Conservation (phyloP, 2,329 filamentous ascomycete genomes). For the Hawksworthiomyces lignivorus region DNA sequence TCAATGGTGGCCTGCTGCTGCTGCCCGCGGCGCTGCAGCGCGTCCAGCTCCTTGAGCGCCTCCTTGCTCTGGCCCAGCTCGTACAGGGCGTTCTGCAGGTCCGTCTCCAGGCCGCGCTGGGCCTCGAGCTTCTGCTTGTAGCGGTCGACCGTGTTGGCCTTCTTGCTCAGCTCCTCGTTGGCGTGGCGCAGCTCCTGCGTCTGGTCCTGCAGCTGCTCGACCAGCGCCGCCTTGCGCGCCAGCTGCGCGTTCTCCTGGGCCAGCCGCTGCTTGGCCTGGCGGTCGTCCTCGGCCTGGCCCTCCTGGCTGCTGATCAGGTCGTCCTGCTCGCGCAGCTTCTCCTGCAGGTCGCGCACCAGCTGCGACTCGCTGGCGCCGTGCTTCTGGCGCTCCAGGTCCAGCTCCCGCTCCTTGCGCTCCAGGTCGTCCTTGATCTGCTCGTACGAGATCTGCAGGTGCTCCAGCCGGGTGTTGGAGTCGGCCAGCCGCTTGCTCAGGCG, state of each 20-base stretch:
- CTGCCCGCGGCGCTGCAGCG: conserved; percentile 24
- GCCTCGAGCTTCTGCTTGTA: conserved; percentile 56
- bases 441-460: conserved; percentile 53
- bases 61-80: conserved; percentile 47
- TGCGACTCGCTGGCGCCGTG: conserved; percentile 45
- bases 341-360: conserved; percentile 46
- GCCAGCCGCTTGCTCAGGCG: conserved; percentile 48
- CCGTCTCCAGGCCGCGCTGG: conserved; percentile 46
- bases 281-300: conserved; percentile 50
- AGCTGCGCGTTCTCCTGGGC: conserved; percentile 41
- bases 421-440: conserved; percentile 59
- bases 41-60: conserved; percentile 30
- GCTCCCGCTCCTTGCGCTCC: conserved; percentile 47
- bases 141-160: conserved; percentile 55
- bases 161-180: conserved; percentile 51
- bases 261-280: conserved; percentile 36
- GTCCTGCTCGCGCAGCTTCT: conserved; percentile 57
- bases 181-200: conserved; percentile 52
- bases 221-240: conserved; percentile 37
- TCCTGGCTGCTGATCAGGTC: conserved; percentile 65
- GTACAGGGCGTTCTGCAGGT: conserved; percentile 47
- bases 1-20: conserved; percentile 19
- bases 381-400: conserved; percentile 45
- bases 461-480: conserved; percentile 51
- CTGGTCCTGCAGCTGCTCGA: conserved; percentile 49